Conservation (phyloP, 768 basidiomycete species). For the Boletales sp. region DNA sequence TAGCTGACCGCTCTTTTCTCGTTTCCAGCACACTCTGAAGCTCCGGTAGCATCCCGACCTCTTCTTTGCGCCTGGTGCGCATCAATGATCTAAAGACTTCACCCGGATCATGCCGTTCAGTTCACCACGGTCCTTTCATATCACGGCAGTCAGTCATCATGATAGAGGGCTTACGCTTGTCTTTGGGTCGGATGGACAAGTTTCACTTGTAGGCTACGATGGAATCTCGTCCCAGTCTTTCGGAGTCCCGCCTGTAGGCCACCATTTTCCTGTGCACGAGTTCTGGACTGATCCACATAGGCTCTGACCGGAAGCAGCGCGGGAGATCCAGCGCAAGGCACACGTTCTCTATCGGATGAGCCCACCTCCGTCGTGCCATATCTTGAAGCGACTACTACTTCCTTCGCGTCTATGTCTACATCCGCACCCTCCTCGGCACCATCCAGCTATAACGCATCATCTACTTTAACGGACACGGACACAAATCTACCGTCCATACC, state of each 20-base stretch:
- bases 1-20: background rate
- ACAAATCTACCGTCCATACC: constrained; percentile 23
- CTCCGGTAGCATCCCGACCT: constrained; percentile 13
- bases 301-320: constrained; percentile 1
- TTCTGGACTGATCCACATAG: constrained; percentile 5
- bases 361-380: constrained; percentile 11
- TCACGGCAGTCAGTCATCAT: constrained; percentile 11
- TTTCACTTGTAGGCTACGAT: constrained; percentile 23
- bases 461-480: constrained; percentile 12
- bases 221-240: constrained; percentile 2
- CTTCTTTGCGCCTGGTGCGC: constrained; percentile 29
- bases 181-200: constrained; percentile 26
- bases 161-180: constrained; percentile 22
- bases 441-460: constrained; percentile 6
- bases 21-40: constrained; percentile 4
- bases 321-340: constrained; percentile 1
- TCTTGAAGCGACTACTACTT: constrained; percentile 17
- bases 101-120: constrained; percentile 19
- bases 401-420: background rate
- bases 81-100: constrained; percentile 16
- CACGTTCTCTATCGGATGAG: background rate
- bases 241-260: constrained; percentile 4
- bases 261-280: background rate
- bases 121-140: constrained; percentile 5
- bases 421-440: constrained; percentile 3